These are phyloP conservation scores for Hevea brasiliensis DNA, from an alignment of 345 rosid genomes.

Conservation along the genomic window DNA sequence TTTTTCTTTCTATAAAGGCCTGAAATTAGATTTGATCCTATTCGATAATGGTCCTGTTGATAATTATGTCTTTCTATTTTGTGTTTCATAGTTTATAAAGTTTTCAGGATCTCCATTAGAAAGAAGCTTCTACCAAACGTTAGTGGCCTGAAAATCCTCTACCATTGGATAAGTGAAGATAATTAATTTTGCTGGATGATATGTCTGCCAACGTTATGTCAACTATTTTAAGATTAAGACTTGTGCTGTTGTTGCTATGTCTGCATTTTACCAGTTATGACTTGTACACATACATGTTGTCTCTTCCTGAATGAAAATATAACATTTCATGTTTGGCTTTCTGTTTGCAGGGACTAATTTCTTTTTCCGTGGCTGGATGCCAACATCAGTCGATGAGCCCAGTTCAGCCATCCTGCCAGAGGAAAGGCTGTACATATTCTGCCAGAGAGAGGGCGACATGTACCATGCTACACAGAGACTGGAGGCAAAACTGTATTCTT, in stretches of 20 bases:
- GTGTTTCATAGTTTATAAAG: too few relatives aligned
- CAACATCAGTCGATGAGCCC: neutral
- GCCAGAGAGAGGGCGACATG: neutral
- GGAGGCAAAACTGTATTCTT: slow-evolving; percentile 1
- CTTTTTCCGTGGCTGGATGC: neutral
- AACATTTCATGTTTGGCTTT: slow-evolving; percentile 9
- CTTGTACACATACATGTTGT: too few relatives aligned
- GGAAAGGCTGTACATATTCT: neutral
- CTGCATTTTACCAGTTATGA: neutral
- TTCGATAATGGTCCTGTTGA: neutral
- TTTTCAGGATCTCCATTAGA: neutral
- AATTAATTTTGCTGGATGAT: neutral
- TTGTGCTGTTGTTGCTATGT: too few relatives aligned
- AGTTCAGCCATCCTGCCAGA: neutral
- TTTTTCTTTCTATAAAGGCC: neutral
- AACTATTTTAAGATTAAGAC: too few relatives aligned
- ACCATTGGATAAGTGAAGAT: neutral
- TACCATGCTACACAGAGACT: neutral
- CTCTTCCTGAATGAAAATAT: neutral
- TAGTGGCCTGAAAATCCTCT: neutral
- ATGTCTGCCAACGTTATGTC: neutral
- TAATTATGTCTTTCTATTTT: neutral
- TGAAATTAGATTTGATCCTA: neutral
- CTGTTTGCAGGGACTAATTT: slow-evolving; percentile 38
- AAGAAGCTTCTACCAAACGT: neutral